Evolutionary conservation across 345 rosid genomes (phyloP).

Genomic region (Brassica rapa): DNA sequence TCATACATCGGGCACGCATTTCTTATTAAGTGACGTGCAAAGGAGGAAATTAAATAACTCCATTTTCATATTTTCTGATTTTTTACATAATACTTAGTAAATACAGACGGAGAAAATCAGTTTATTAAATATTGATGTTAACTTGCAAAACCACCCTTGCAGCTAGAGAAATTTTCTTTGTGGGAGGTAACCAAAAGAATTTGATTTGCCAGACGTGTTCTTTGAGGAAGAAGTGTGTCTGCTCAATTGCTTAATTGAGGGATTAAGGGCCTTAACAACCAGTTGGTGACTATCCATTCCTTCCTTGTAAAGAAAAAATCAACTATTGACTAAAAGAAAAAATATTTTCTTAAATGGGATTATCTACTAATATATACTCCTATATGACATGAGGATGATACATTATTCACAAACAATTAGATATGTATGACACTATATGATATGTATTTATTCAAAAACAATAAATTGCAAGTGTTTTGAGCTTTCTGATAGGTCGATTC

Average conservation of each 20-base stretch:
- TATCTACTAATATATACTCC: background rate
- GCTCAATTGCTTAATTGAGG: conserved; percentile 60
- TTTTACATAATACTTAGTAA: background rate
- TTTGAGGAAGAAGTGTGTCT: conserved; percentile 35
- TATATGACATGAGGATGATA: conserved; percentile 4
- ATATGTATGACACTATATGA: background rate
- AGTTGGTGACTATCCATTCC: conserved; percentile 54
- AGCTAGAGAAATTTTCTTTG: background rate
- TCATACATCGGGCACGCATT: conserved; percentile 20
- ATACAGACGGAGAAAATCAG: background rate
- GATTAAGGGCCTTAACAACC: conserved; percentile 64
- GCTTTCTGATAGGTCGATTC: conserved; percentile 25
- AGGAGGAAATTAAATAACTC: conserved; percentile 31
- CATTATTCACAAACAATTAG: background rate
- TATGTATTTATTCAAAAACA: background rate
- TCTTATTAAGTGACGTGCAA: conserved; percentile 43
- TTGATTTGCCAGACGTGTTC: conserved; percentile 30
- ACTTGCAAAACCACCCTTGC: conserved; percentile 7
- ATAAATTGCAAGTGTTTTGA: background rate
- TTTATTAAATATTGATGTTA: background rate
- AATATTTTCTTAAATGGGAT: background rate
- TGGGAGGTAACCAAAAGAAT: background rate
- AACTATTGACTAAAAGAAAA: conserved; percentile 13
- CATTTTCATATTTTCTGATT: background rate
- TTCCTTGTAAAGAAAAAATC: conserved; percentile 27